phyloP scores from a whole-genome alignment of 441 rosid species.

The Macaranga tanarius region DNA sequence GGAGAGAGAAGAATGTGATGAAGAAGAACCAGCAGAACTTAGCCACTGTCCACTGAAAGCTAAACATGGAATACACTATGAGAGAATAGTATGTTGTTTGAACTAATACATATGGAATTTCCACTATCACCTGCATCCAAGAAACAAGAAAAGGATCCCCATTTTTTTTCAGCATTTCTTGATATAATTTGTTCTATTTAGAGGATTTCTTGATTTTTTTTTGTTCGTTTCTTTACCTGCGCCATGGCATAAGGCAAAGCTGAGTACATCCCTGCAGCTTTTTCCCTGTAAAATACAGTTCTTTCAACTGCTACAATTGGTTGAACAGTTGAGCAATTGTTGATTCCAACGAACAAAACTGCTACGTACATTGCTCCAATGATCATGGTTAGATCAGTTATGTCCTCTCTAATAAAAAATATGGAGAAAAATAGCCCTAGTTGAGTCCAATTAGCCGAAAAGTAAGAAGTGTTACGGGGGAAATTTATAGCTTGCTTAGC shows the following conservation, averaged over 20 bases:
- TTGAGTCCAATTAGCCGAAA: too few relatives aligned
- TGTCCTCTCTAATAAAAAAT: constrained; percentile 40
- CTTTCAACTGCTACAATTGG: constrained; percentile 81
- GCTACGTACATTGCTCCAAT: constrained; percentile 90
- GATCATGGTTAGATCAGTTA: constrained; percentile 58
- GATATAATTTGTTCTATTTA: background rate
- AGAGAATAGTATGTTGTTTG: constrained; percentile 69
- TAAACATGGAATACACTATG: constrained; percentile 77
- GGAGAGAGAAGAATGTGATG: constrained; percentile 76
- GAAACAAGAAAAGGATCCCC: background rate
- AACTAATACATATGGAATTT: constrained; percentile 71
- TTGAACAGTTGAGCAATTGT: constrained; percentile 77
- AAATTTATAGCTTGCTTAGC: too few relatives aligned
- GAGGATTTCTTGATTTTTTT: background rate
- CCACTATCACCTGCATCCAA: constrained; percentile 62
- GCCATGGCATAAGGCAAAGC: constrained; percentile 90
- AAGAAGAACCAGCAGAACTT: constrained; percentile 95
- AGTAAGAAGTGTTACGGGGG: too few relatives aligned
- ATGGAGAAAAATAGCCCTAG: too few relatives aligned
- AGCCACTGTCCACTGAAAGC: constrained; percentile 72
- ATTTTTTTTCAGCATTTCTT: background rate
- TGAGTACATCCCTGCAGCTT: constrained; percentile 94
- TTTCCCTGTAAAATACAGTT: constrained; percentile 84
- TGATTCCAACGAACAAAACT: constrained; percentile 71
- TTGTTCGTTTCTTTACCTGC: constrained; percentile 47